A percentile compares a stretch with the other conserved stretches of the same genome.
These are phyloP conservation scores for Eucalyptus pumila DNA, from an alignment of 345 rosid species.

Conservation along the genomic window DNA sequence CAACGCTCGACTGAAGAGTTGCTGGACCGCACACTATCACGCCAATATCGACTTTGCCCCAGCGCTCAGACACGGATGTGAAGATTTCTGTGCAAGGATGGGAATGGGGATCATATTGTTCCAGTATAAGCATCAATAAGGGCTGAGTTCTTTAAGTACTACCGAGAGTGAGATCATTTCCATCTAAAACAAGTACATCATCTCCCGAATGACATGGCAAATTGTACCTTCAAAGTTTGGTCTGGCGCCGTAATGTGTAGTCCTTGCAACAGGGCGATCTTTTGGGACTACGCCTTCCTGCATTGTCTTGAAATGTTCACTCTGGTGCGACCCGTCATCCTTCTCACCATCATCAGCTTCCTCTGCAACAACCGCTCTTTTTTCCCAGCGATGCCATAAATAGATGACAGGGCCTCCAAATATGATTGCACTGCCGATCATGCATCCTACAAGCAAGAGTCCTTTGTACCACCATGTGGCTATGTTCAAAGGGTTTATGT, in stretches of 20 bases:
- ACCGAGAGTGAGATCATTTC: neutral
- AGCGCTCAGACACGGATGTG: slow-evolving; percentile 24
- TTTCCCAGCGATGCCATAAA: slow-evolving; percentile 68
- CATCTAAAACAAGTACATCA: neutral
- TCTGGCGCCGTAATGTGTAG: slow-evolving; percentile 39
- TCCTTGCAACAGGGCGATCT: slow-evolving; percentile 5
- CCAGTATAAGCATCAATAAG: neutral
- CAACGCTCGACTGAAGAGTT: slow-evolving; percentile 59
- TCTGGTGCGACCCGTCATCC: neutral
- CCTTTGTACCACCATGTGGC: slow-evolving; percentile 81
- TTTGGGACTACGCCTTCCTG: neutral
- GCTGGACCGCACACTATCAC: slow-evolving; percentile 82
- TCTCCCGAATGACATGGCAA: neutral
- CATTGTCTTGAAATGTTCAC: neutral
- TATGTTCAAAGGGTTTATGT: slow-evolving; percentile 41
- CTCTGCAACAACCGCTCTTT: slow-evolving; percentile 1
- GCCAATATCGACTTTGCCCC: slow-evolving; percentile 72
- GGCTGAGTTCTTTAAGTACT: neutral
- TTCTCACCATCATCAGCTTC: neutral
- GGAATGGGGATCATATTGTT: neutral
- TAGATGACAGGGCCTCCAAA: slow-evolving; percentile 66
- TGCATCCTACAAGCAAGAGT: slow-evolving; percentile 52
- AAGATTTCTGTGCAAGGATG: slow-evolving; percentile 47
- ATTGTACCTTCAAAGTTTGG: slow-evolving; percentile 69
- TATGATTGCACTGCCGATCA: slow-evolving; percentile 45